Base-by-base conservation (phyloP, 352 stramenopile species). In the Salisapilia sapeloensis region DNA sequence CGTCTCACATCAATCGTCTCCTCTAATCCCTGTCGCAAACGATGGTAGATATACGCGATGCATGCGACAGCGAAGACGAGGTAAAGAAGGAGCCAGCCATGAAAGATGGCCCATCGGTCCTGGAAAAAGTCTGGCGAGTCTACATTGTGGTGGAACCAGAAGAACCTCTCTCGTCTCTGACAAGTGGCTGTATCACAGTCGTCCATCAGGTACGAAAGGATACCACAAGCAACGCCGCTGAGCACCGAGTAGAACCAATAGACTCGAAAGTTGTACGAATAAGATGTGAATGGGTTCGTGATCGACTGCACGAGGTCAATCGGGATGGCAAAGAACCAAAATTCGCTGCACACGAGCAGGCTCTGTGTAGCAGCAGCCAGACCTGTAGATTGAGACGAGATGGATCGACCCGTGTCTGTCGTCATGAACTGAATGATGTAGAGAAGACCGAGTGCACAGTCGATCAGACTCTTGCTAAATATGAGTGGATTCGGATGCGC, bases 221-320 rank as follows among this genome's bases (percentile, higher is more conserved):
- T 14, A 8, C 71, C 71, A 33, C 64, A 87, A 5, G 71, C 52
- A 4, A 64, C 46, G 0, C 75, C 75, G 25, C 71, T 85, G 17
- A 86, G 46, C 22, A 75, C 42, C 26, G 71, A 79, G 32, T 84
- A 87, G 40, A 86, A 67, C 66, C 70, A 83, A 50, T 92, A 92
- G 6, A 83, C 41, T 4, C 64, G 53, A 12, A 84, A 64, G 46
- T 92, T 92, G 47, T 83, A 47, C 29, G 67, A 49, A 42, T 89
- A 92, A 22, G 72, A 89, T 29, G 76, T 86, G 46, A 92, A 92
- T 8, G 76, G 76, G 44, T 92, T 92, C 15, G 76, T 86, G 41
- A 92, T 79, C 14, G 70, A 87, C 60, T 92, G 74, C 25, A 86
- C 61, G 50, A 92, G 76, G 42, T 92, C 76, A 30, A 89, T 78